Percentiles rank a stretch among this genome's conserved stretches.
These are phyloP conservation scores for Colletotrichum tropicicola DNA, from an alignment of 2,329 filamentous ascomycete genomes.

Conservation along the genomic window DNA sequence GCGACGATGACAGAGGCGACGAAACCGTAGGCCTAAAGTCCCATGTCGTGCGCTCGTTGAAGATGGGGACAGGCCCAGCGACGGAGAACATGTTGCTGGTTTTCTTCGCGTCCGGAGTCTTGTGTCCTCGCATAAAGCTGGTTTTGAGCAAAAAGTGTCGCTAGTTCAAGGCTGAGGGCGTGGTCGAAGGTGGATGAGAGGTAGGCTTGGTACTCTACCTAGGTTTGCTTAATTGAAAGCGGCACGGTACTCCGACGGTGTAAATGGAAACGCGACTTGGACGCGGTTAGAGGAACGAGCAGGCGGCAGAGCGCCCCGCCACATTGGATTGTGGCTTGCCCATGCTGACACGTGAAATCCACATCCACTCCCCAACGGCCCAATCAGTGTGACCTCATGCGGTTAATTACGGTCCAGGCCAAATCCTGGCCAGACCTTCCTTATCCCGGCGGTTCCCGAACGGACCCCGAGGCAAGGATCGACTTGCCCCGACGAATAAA, in stretches of 20 bases:
- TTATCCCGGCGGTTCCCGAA: slow-evolving; percentile 26
- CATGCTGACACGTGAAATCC: slow-evolving; percentile 8
- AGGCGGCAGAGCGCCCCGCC: not conserved
- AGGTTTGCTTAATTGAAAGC: slow-evolving; percentile 8
- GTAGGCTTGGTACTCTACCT: too few relatives aligned
- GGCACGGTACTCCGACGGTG: not conserved
- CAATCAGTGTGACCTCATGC: not conserved
- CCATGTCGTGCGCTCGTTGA: slow-evolving; percentile 50
- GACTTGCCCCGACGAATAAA: slow-evolving; percentile 9
- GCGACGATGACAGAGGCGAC: slow-evolving; percentile 68
- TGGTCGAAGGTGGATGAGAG: too few relatives aligned
- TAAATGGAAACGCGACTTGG: slow-evolving; percentile 10
- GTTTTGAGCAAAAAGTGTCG: not conserved
- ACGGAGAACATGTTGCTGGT: slow-evolving; percentile 50
- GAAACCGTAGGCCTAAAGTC: slow-evolving; percentile 57
- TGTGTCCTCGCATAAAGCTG: slow-evolving; percentile 43
- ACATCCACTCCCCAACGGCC: not conserved
- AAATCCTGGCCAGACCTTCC: not conserved
- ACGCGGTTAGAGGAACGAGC: slow-evolving; percentile 5
- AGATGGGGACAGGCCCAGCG: slow-evolving; percentile 48
- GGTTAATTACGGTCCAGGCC: not conserved
- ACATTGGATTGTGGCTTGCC: slow-evolving; percentile 11
- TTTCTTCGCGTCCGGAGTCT: slow-evolving; percentile 34
- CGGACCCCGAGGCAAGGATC: slow-evolving; percentile 23
- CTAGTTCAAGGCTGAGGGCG: too few relatives aligned